These are phyloP conservation scores for Wickerhamomyces sp. DNA, from an alignment of 1,139 yeast genomes.

Conservation along the genomic window DNA sequence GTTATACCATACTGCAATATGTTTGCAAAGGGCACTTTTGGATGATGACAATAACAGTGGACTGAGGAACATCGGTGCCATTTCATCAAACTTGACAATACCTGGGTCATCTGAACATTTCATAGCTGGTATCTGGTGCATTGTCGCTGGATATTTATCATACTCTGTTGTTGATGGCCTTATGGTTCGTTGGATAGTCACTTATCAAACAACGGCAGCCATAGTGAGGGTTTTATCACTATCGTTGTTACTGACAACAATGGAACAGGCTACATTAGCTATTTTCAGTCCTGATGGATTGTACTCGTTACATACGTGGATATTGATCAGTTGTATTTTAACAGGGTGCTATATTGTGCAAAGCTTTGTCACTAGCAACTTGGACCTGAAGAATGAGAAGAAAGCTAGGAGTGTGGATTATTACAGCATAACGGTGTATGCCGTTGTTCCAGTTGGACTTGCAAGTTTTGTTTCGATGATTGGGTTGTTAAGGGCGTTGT, in stretches of 20 bases:
- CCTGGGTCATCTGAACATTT: conserved; percentile 69
- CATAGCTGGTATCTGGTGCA: conserved; percentile 73
- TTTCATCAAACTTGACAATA: conserved; percentile 35
- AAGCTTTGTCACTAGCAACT: conserved; percentile 82
- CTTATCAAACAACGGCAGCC: conserved; percentile 84
- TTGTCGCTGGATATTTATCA: conserved; percentile 81
- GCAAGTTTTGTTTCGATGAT: conserved; percentile 94
- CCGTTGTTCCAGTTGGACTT: conserved; percentile 94
- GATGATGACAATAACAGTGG: conserved; percentile 9
- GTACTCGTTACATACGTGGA: conserved; percentile 87
- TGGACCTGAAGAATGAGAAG: conserved; percentile 48
- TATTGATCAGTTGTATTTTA: conserved; percentile 75
- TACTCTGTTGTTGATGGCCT: conserved; percentile 84
- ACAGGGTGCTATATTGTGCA: conserved; percentile 84
- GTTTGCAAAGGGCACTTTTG: conserved; percentile 38
- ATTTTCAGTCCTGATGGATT: conserved; percentile 52
- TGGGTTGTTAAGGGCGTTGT: conserved; percentile 66
- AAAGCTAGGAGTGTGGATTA: conserved; percentile 60
- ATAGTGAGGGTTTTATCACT: conserved; percentile 80
- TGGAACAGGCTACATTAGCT: conserved; percentile 63
- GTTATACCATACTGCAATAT: conserved; percentile 49
- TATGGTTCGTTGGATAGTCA: conserved; percentile 91
- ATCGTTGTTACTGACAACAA: conserved; percentile 66
- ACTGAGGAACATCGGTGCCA: too few species aligned
- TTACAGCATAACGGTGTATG: conserved; percentile 87